Evolutionary conservation across 805 yeast genomes (phyloP).

Genomic region (Maudiozyma saulgeensis): DNA sequence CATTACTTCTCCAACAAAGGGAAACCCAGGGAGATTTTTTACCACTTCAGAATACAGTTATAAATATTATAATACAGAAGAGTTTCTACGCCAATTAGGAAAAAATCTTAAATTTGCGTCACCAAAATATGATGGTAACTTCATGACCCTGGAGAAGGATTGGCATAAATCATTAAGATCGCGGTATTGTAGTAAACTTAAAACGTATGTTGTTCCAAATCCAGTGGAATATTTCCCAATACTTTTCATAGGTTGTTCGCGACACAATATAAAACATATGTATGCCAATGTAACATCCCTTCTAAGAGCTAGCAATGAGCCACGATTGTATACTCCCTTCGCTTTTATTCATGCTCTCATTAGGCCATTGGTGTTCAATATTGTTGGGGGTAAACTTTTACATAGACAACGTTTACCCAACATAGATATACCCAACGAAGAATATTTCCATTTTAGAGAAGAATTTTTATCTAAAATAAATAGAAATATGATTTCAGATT

Average conservation of each 20-base stretch:
- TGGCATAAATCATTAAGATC: background rate
- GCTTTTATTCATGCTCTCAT: background rate
- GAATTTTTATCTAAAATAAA: background rate
- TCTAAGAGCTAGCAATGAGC: background rate
- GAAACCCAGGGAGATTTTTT: background rate
- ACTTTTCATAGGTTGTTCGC: background rate
- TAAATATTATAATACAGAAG: no score
- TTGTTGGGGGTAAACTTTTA: background rate
- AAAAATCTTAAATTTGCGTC: background rate
- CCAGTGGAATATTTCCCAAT: background rate
- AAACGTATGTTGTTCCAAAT: background rate
- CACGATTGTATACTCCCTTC: background rate
- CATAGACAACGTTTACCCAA: background rate
- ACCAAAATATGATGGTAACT: background rate
- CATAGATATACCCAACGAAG: background rate
- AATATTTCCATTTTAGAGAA: background rate
- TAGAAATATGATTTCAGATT: background rate
- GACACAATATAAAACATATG: background rate
- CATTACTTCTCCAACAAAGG: background rate
- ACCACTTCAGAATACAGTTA: no score
- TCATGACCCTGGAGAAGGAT: background rate
- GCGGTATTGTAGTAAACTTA: background rate
- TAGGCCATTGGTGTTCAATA: background rate
- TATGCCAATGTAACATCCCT: background rate
- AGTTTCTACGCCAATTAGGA: background rate